These are phyloP conservation scores for Cystofilobasidium bisporidii DNA, from an alignment of 768 basidiomycete species.

Conservation along the genomic window DNA sequence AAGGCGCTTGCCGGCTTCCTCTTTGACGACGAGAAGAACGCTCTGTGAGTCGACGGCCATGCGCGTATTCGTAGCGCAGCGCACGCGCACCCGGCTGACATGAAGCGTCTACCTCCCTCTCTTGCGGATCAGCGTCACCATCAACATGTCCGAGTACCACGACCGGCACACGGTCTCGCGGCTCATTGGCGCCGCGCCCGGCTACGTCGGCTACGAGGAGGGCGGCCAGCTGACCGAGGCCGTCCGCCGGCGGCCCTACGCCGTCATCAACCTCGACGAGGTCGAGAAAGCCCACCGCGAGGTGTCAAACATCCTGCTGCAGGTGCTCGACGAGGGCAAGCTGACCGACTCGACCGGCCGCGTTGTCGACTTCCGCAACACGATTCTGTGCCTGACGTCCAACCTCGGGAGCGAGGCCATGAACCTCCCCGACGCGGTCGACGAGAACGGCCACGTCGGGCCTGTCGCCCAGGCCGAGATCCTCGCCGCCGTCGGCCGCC, in stretches of 20 bases:
- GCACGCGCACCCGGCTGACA: too few relatives aligned
- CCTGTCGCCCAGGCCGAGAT: constrained; percentile 56
- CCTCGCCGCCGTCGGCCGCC: constrained; percentile 60
- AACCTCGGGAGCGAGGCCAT: constrained; percentile 62
- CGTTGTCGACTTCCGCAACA: constrained; percentile 49
- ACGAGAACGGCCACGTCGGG: constrained; percentile 56
- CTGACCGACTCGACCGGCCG: constrained; percentile 79
- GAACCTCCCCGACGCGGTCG: constrained; percentile 55
- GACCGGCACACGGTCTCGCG: constrained; percentile 85
- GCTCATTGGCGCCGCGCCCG: constrained; percentile 83
- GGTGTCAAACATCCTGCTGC: constrained; percentile 75
- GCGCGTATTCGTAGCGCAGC: too few relatives aligned
- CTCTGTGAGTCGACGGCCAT: constrained; percentile 70
- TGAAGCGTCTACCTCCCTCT: neutral
- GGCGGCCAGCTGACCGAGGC: constrained; percentile 82
- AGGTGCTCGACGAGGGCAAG: constrained; percentile 81
- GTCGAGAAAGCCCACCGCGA: constrained; percentile 85
- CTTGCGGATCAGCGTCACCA: constrained; percentile 60
- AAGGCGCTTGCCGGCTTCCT: constrained; percentile 81
- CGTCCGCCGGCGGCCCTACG: constrained; percentile 63
- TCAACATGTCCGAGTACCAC: constrained; percentile 92
- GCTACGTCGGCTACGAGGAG: constrained; percentile 60
- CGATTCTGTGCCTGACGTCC: constrained; percentile 81
- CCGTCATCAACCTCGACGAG: constrained; percentile 59
- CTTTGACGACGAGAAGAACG: constrained; percentile 78